Percentiles rank a stretch among this genome's conserved stretches.
phyloP scores from a whole-genome alignment of 805 yeast genomes.

The Candida suzukii region DNA sequence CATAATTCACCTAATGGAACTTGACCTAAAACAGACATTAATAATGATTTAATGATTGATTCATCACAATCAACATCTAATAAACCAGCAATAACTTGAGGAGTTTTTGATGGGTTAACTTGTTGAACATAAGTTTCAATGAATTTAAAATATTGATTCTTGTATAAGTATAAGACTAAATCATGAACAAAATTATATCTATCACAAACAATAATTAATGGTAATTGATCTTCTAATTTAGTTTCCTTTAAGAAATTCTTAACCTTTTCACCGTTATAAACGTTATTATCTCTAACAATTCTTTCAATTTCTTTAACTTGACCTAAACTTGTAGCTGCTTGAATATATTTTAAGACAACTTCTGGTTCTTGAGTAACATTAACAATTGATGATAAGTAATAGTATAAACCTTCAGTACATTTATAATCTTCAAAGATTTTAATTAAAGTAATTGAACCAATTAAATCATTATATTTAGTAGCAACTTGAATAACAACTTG shows the following conservation, averaged over 20 bases:
- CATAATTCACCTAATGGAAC: conserved; percentile 89
- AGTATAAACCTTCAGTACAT: conserved; percentile 89
- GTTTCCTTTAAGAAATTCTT: conserved; percentile 96
- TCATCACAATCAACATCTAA: conserved; percentile 98
- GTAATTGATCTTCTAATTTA: conserved; percentile 88
- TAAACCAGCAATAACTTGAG: conserved; percentile 93
- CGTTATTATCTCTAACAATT: conserved; percentile 87
- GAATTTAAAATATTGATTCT: conserved; percentile 91
- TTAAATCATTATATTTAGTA: conserved; percentile 88
- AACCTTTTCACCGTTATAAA: conserved; percentile 94
- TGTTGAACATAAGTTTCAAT: conserved; percentile 98
- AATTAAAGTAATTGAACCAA: conserved; percentile 80
- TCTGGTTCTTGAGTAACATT: conserved; percentile 91
- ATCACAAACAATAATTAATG: conserved; percentile 94
- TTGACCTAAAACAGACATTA: conserved; percentile 84
- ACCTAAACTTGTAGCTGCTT: conserved; percentile 84
- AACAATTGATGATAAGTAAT: conserved; percentile 88
- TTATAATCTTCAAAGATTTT: conserved; percentile 90
- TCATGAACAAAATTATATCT: conserved; percentile 89
- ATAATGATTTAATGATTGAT: conserved; percentile 67
- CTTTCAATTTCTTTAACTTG: conserved; percentile 94
- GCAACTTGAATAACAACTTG: conserved; percentile 96
- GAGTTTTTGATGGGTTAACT: conserved; percentile 92
- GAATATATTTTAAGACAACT: conserved; percentile 93
- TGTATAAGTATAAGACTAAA: conserved; percentile 86